Evolutionary conservation across 371 early-diverging fungal species (phyloP).

Genomic region (Furculomyces boomerangus): DNA sequence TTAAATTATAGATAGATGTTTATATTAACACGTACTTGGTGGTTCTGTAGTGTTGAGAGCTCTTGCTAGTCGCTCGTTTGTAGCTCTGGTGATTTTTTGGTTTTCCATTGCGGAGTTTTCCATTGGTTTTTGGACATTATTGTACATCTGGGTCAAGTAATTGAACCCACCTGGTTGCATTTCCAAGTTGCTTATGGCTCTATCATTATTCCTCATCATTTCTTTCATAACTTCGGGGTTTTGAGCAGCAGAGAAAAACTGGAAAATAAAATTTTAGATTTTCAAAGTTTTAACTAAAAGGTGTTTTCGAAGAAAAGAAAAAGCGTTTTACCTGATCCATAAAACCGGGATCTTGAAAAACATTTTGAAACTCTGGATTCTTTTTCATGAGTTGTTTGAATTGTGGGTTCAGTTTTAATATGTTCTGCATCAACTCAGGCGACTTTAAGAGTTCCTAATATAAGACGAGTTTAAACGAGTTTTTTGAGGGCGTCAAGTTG

Average conservation of each 20-base stretch:
- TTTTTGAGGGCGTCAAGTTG: background rate
- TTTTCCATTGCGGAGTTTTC: slow-evolving; percentile 27
- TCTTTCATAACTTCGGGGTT: slow-evolving; percentile 69
- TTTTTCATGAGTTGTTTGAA: slow-evolving; percentile 51
- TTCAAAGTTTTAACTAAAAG: background rate
- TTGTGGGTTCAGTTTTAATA: slow-evolving; percentile 31
- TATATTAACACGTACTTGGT: background rate
- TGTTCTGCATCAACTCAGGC: background rate
- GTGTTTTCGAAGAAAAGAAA: background rate
- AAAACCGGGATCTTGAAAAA: slow-evolving; percentile 57
- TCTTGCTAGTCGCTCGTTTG: slow-evolving; percentile 44
- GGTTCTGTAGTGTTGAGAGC: slow-evolving; percentile 35
- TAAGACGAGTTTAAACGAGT: background rate
- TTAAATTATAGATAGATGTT: background rate
- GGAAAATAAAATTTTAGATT: background rate
- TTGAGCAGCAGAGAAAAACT: slow-evolving; percentile 17
- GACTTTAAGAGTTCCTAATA: slow-evolving; percentile 18
- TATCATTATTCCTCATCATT: slow-evolving; percentile 66
- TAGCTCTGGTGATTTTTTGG: slow-evolving; percentile 21
- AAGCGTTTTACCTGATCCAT: slow-evolving; percentile 36
- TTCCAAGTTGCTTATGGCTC: slow-evolving; percentile 71
- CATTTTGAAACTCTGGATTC: slow-evolving; percentile 60
- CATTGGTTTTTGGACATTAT: slow-evolving; percentile 52
- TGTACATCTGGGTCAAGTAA: slow-evolving; percentile 61
- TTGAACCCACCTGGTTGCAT: slow-evolving; percentile 71